phyloP scores from a whole-genome alignment of 768 basidiomycete genomes.

The Pulveroboletus sp. region DNA sequence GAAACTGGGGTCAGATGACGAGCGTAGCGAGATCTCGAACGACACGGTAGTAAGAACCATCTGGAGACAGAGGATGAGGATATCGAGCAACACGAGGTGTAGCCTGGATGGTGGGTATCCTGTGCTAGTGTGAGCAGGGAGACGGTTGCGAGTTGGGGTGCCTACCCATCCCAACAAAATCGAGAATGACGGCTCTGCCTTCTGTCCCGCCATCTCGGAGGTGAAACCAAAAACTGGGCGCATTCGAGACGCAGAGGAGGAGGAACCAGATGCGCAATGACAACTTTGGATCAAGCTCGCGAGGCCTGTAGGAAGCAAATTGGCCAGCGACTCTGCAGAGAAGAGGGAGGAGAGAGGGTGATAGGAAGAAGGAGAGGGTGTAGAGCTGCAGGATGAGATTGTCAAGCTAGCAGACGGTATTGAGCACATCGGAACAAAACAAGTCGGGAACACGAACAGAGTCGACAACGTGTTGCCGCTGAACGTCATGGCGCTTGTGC shows the following conservation, averaged over 20 bases:
- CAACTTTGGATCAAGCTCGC: constrained; percentile 58
- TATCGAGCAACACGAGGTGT: constrained; percentile 63
- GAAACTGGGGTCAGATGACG: constrained; percentile 38
- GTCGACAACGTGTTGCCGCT: constrained; percentile 65
- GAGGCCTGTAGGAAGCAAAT: constrained; percentile 60
- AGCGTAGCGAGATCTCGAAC: constrained; percentile 51
- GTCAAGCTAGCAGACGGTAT: constrained; percentile 49
- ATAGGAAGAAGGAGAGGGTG: constrained; percentile 71
- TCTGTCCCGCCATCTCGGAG: constrained; percentile 46
- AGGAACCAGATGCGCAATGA: constrained; percentile 67
- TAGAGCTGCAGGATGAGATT: constrained; percentile 67
- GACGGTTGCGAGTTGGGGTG: constrained; percentile 5
- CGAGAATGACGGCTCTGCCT: constrained; percentile 63
- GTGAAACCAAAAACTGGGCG: constrained; percentile 59
- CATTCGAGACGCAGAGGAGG: constrained; percentile 54
- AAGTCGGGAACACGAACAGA: constrained; percentile 42
- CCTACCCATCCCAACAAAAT: constrained; percentile 76
- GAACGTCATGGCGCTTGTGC: constrained; percentile 59
- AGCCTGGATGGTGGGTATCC: constrained; percentile 59
- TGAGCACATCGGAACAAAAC: constrained; percentile 6
- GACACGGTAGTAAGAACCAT: constrained; percentile 61
- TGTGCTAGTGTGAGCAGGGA: constrained; percentile 25
- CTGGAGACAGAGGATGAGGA: constrained; percentile 64
- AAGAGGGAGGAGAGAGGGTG: constrained; percentile 50
- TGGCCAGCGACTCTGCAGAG: constrained; percentile 51